A percentile compares a stretch with the other conserved stretches of the same genome.
Conservation (phyloP, 1,139 yeast species). For the Candida neerlandica region DNA sequence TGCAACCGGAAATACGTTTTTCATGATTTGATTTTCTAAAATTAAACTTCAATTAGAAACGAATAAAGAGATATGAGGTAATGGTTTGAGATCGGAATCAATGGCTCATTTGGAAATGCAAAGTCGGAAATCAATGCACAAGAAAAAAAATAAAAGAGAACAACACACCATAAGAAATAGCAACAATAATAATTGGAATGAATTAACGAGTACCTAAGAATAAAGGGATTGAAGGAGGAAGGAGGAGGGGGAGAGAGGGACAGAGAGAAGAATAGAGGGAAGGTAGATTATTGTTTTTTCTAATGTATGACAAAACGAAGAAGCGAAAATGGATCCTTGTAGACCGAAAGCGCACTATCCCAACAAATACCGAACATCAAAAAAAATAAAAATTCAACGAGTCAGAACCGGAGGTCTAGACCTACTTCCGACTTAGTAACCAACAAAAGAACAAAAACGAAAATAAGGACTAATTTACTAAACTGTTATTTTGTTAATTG, state of each 20-base stretch:
- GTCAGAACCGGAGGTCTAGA: conserved; percentile 1
- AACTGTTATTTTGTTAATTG: no score
- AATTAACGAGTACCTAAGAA: neutral
- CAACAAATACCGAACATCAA: neutral
- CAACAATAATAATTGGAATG: neutral
- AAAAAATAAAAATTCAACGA: neutral
- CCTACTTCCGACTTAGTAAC: neutral
- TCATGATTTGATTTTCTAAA: no score
- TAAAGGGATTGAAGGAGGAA: neutral
- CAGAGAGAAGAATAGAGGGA: neutral
- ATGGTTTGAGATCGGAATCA: neutral
- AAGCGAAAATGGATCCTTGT: conserved; percentile 1
- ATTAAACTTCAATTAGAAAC: neutral
- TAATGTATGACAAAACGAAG: neutral
- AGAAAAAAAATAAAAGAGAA: neutral
- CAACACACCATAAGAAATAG: neutral
- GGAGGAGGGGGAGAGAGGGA: no score
- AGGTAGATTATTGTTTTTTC: neutral
- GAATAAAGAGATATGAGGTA: neutral
- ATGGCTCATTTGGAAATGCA: neutral
- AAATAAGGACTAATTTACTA: no score
- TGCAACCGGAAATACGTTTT: no score
- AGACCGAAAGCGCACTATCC: conserved; percentile 2
- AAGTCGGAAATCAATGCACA: neutral
- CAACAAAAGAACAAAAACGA: neutral